Percentiles rank a stretch among this genome's conserved stretches.
phyloP scores from a whole-genome alignment of 192 early-diverging fungal species.

The Chytriomyces sp. region DNA sequence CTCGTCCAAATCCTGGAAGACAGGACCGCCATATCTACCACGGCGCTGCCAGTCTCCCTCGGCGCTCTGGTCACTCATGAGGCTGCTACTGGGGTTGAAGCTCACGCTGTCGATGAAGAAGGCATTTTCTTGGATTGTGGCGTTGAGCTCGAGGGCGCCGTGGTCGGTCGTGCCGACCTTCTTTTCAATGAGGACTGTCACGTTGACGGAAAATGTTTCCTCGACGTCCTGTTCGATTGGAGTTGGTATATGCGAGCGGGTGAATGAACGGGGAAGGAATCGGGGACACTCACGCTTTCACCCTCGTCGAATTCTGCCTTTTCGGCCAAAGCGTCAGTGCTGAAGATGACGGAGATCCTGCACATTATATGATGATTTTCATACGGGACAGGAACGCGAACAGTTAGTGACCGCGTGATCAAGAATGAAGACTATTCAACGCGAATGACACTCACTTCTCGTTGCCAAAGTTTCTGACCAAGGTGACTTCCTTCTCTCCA shows the following conservation, averaged over 20 bases:
- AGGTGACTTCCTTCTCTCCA: slow-evolving; percentile 75
- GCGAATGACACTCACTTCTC: slow-evolving; percentile 79
- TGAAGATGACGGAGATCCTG: slow-evolving; percentile 84
- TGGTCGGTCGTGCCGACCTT: slow-evolving; percentile 44
- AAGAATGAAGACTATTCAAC: background rate
- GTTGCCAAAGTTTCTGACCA: slow-evolving; percentile 85
- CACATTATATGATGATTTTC: too few species aligned
- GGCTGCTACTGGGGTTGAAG: slow-evolving; percentile 63
- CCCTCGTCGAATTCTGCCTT: slow-evolving; percentile 69
- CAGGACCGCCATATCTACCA: slow-evolving; percentile 86
- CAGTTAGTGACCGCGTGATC: background rate
- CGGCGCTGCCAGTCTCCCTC: slow-evolving; percentile 90
- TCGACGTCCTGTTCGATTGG: slow-evolving; percentile 45
- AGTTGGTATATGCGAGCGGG: slow-evolving; percentile 10
- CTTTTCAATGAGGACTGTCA: slow-evolving; percentile 84
- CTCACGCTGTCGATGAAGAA: slow-evolving; percentile 85
- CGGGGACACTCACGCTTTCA: slow-evolving; percentile 41
- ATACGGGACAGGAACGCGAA: background rate
- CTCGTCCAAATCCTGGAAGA: slow-evolving; percentile 89
- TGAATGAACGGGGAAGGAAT: background rate
- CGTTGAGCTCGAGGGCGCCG: slow-evolving; percentile 81
- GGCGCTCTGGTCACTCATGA: slow-evolving; percentile 65
- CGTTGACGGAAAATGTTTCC: slow-evolving; percentile 68
- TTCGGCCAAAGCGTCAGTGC: slow-evolving; percentile 82
- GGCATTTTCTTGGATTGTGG: slow-evolving; percentile 78